Evolutionary conservation across 2,329 filamentous ascomycete species (phyloP).

Genomic region (Clarireedia hainanense): DNA sequence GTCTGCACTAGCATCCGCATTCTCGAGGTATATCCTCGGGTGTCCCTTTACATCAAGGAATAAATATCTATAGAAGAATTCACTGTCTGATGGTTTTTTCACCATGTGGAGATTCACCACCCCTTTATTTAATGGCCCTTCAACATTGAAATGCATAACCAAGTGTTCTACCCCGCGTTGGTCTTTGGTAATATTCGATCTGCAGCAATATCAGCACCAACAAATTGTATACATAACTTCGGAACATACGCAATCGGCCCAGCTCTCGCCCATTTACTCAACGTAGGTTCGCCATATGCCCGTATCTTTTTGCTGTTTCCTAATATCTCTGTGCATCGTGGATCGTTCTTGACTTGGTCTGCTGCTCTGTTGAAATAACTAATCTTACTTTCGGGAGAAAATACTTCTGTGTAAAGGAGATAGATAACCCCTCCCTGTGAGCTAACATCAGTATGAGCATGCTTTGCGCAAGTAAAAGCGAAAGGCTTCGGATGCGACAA

Average conservation of each 20-base stretch:
- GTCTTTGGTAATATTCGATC: constrained; percentile 62
- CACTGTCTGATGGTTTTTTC: constrained; percentile 54
- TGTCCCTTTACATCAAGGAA: constrained; percentile 72
- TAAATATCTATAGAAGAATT: constrained; percentile 75
- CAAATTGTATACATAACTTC: background rate
- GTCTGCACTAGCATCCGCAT: constrained; percentile 36
- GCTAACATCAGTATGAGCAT: constrained; percentile 12
- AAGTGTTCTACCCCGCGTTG: constrained; percentile 70
- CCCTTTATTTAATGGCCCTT: constrained; percentile 68
- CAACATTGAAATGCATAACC: constrained; percentile 76
- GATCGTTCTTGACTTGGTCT: constrained; percentile 66
- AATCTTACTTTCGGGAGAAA: constrained; percentile 77
- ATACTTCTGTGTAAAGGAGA: constrained; percentile 73
- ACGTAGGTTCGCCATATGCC: constrained; percentile 74
- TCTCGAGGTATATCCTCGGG: constrained; percentile 57
- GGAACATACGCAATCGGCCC: constrained; percentile 48
- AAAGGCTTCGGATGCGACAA: background rate
- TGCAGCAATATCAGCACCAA: constrained; percentile 26
- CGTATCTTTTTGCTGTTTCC: constrained; percentile 68
- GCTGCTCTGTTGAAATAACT: constrained; percentile 84
- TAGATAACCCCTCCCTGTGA: constrained; percentile 66
- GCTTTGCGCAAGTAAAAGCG: background rate
- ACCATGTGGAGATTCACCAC: constrained; percentile 72
- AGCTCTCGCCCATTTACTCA: constrained; percentile 70
- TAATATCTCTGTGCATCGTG: constrained; percentile 63